These are phyloP conservation scores for Galerina marginata DNA, from an alignment of 768 basidiomycete species.

Conservation along the genomic window DNA sequence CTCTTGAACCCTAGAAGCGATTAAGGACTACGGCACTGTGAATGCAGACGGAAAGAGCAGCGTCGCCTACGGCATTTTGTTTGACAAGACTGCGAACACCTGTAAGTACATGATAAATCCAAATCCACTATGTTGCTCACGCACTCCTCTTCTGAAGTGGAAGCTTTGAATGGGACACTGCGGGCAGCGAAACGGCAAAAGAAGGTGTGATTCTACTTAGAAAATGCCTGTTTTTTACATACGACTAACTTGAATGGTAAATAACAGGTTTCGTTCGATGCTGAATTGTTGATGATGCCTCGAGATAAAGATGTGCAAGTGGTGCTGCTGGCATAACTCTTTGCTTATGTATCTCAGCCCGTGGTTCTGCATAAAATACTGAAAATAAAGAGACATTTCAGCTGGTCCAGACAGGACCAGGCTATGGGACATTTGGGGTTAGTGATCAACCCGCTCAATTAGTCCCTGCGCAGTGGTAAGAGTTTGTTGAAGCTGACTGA, in stretches of 20 bases:
- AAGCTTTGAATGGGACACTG: constrained; percentile 54
- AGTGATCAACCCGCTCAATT: too few relatives aligned
- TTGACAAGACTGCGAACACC: constrained; percentile 53
- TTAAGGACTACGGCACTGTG: constrained; percentile 45
- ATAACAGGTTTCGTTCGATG: constrained; percentile 47
- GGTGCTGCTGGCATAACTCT: constrained; percentile 36
- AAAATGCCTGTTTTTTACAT: background rate
- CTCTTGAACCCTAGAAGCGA: constrained; percentile 37
- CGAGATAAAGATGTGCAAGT: constrained; percentile 54
- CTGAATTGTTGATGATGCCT: constrained; percentile 56
- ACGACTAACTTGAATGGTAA: background rate
- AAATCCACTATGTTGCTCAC: background rate
- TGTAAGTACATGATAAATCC: constrained; percentile 32
- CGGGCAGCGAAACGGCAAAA: constrained; percentile 52
- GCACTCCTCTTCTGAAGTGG: constrained; percentile 35
- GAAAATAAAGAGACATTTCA: background rate
- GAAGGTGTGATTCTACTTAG: constrained; percentile 35
- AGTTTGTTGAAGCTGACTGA: too few relatives aligned
- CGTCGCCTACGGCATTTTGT: constrained; percentile 48
- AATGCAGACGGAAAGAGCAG: constrained; percentile 44
- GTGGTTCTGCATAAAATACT: background rate
- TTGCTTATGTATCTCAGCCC: too few relatives aligned
- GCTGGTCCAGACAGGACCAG: too few relatives aligned
- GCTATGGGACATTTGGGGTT: too few relatives aligned
- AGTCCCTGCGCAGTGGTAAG: too few relatives aligned